Conservation (phyloP, 331 rosid genomes). For the Rosa hybrid region DNA sequence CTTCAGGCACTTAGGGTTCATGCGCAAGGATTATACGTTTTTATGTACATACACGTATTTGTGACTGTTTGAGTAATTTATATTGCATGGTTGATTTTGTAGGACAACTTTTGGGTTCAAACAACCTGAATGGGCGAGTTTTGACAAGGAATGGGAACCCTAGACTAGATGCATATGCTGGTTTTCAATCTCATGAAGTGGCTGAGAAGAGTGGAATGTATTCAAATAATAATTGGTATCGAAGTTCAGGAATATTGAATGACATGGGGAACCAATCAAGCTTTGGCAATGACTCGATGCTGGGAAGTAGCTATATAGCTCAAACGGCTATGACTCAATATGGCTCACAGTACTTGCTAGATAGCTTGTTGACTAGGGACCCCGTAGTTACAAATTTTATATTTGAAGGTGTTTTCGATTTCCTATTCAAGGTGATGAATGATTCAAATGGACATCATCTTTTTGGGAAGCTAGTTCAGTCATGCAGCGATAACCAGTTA, state of each 20-base stretch:
- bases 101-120: slow-evolving; percentile 4
- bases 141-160: neutral
- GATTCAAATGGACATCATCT: slow-evolving; percentile 12
- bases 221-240: neutral
- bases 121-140: neutral
- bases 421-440: slow-evolving; percentile 11
- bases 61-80: neutral
- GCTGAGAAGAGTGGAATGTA: neutral
- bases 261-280: neutral
- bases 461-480: slow-evolving; percentile 18
- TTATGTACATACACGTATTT: neutral
- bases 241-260: neutral
- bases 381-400: neutral
- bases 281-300: neutral
- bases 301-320: neutral
- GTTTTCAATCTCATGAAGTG: neutral
- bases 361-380: neutral
- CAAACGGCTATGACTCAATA: slow-evolving; percentile 6
- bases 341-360: slow-evolving; percentile 3
- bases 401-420: slow-evolving; percentile 11
- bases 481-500: neutral
- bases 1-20: neutral
- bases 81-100: slow-evolving; percentile 4
- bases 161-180: neutral
- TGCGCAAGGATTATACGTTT: neutral